A percentile compares a stretch with the other conserved stretches of the same genome.
These are phyloP conservation scores for Falciphora oryzae DNA, from an alignment of 2,329 filamentous ascomycete species.

Conservation along the genomic window DNA sequence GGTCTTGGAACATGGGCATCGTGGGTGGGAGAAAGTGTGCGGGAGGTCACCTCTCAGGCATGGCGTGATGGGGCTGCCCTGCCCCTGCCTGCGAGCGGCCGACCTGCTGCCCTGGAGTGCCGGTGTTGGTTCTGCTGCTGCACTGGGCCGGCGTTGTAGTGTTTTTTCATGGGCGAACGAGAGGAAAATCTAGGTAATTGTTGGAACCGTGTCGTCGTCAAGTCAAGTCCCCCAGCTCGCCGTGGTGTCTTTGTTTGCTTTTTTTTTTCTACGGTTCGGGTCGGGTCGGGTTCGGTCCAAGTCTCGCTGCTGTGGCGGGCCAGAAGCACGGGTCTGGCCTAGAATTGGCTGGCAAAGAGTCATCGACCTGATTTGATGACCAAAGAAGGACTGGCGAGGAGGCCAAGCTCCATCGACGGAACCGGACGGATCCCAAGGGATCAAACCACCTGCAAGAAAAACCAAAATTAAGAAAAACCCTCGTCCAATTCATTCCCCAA, in stretches of 20 bases:
- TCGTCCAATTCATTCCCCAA: too few relatives aligned
- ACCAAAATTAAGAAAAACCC: neutral
- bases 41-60: constrained; percentile 3
- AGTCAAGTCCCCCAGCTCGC: neutral
- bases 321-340: neutral
- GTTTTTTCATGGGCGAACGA: neutral
- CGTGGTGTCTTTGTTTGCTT: neutral
- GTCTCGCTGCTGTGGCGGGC: neutral
- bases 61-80: constrained; percentile 4
- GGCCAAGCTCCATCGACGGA: neutral
- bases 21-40: constrained; percentile 11
- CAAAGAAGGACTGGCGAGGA: neutral
- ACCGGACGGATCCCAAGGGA: neutral
- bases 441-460: neutral
- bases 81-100: neutral
- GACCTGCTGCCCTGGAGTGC: too few relatives aligned
- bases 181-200: neutral
- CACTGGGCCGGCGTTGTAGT: neutral
- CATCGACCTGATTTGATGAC: neutral
- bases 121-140: too few relatives aligned
- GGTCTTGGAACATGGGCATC: constrained; percentile 56
- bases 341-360: neutral
- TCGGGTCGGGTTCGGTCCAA: neutral
- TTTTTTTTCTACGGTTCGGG: neutral
- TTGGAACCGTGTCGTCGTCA: neutral